Evolutionary conservation across 768 basidiomycete genomes (phyloP), one percentile per base, ranked within the genome.

Genomic region (Phylloporus arenicola): DNA sequence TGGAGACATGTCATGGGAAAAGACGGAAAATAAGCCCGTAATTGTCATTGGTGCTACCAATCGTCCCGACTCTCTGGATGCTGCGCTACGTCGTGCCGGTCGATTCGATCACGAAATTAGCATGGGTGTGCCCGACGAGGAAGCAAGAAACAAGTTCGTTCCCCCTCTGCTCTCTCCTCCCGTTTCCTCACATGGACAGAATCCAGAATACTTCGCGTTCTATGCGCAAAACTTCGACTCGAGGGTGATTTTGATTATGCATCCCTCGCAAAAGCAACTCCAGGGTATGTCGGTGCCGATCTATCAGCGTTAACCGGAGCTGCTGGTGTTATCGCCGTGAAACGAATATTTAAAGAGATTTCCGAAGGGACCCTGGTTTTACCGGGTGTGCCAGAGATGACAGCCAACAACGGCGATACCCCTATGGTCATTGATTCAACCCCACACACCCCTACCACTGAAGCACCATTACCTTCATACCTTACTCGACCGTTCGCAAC

Each of bases 271-370:
- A 95, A 92, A 68, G 83, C 87, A 1, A 99, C 95, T 0, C 96
- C 96, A 3, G 96, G 96, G 3, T 99, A 96, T 59, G 94, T 98
- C 12, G 94, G 96, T 25, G 96, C 96, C 0, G 95, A 99, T 72
- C 68, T 98, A 29, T 81, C 88, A 1, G 88, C 94, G 1, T 71
- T 98, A 6, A 90, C 92, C 0, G 88, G 92, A 8, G 92, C 93
- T 19, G 95, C 95, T 2, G 95, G 95, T 2, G 88, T 97, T 48
- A 87, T 92, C 43, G 94, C 96, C 1, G 94, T 98, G 29, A 97
- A 97, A 68, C 81, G 96, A 22, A 96, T 98, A 61, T 97, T 98
- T 69, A 80, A 86, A 55, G 75, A 81, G 57, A 66, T 92, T 9
- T 84, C 86, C 0, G 82, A 85, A 14, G 84, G 82, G 10, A 78